A percentile compares a stretch with the other conserved stretches of the same genome.
phyloP scores from a whole-genome alignment of 1,284 basidiomycete genomes.

The Meira miltonrushii region DNA sequence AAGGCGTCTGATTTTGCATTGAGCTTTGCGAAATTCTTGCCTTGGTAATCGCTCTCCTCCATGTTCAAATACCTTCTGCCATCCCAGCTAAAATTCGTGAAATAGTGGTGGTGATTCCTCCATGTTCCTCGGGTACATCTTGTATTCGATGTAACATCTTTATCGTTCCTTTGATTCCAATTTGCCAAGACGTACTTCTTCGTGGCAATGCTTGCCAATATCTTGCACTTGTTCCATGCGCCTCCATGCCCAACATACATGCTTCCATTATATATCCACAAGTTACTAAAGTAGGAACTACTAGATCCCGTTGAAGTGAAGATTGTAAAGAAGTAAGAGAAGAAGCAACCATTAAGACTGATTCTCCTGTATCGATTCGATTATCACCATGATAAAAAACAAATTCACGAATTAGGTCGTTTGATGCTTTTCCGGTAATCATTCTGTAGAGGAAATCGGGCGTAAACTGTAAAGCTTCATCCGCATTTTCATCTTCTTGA shows the following conservation, averaged over 20 bases:
- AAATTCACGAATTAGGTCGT: background rate
- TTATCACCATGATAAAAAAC: background rate
- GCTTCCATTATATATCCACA: constrained; percentile 1
- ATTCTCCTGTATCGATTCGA: background rate
- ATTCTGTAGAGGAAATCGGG: background rate
- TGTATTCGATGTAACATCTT: background rate
- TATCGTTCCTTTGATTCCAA: background rate
- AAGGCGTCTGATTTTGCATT: no score
- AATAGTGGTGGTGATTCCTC: background rate
- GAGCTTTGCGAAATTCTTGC: background rate
- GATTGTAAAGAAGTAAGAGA: background rate
- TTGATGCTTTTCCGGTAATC: background rate
- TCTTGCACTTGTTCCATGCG: background rate
- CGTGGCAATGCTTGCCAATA: background rate
- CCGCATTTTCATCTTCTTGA: no score
- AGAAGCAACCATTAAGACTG: background rate
- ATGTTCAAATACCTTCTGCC: background rate
- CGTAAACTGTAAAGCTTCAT: background rate
- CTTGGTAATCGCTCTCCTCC: background rate
- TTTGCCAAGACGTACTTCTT: background rate
- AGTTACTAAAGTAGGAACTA: background rate
- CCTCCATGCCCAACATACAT: background rate
- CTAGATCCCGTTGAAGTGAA: background rate
- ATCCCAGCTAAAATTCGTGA: background rate
- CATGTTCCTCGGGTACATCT: background rate